Evolutionary conservation across 2,329 filamentous ascomycete genomes (phyloP).

Genomic region (Arachnomyces sp.): DNA sequence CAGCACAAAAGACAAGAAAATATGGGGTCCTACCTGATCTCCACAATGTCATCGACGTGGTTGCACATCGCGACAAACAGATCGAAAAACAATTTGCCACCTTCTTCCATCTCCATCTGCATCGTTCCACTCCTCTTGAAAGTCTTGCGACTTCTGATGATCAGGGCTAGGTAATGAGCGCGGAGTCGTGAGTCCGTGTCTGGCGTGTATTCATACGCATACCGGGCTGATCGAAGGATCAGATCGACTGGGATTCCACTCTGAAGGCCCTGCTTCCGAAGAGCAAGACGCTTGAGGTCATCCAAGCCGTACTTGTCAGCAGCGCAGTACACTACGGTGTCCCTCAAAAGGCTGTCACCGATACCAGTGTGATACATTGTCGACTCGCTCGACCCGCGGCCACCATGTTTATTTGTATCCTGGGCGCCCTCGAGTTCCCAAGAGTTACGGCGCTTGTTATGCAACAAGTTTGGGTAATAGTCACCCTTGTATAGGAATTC

Average conservation of each 20-base stretch:
- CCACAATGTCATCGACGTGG: constrained; percentile 91
- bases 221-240: constrained; percentile 85
- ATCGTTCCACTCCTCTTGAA: constrained; percentile 98
- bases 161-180: constrained; percentile 93
- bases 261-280: constrained; percentile 92
- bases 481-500: constrained; percentile 97
- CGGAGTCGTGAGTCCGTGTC: constrained; percentile 86
- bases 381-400: constrained; percentile 59
- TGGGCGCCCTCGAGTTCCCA: constrained; percentile 77
- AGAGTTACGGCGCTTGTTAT: constrained; percentile 75
- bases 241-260: constrained; percentile 84
- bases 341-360: constrained; percentile 70
- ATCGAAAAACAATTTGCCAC: constrained; percentile 94
- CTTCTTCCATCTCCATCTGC: constrained; percentile 96
- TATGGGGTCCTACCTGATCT: constrained; percentile 59
- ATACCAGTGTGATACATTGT: constrained; percentile 69
- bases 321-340: constrained; percentile 91
- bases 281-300: constrained; percentile 80
- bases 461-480: constrained; percentile 83
- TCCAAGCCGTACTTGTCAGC: constrained; percentile 86
- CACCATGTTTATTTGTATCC: constrained; percentile 47
- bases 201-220: constrained; percentile 90
- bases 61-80: constrained; percentile 97
- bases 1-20: constrained; percentile 10
- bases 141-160: constrained; percentile 93